A percentile compares a stretch with the other conserved stretches of the same genome.
Conservation (phyloP, 345 rosid genomes). For the Adansonia digitata region DNA sequence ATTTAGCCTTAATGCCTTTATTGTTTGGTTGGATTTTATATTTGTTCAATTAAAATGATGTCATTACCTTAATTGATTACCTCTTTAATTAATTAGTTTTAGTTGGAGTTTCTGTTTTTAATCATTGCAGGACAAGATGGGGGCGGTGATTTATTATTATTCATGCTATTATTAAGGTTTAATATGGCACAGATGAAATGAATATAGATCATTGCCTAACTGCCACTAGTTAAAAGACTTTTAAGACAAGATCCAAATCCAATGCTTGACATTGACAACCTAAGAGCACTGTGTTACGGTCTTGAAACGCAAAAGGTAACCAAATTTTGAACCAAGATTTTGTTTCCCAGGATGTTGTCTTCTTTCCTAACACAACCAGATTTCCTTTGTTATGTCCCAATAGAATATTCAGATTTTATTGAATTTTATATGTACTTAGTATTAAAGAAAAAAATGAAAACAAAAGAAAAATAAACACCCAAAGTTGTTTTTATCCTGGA, state of each 20-base stretch:
- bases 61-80: too few species aligned
- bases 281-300: background rate
- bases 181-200: background rate
- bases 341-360: background rate
- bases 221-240: background rate
- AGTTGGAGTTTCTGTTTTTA: background rate
- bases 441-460: too few species aligned
- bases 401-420: background rate
- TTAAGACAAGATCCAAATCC: too few species aligned
- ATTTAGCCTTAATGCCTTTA: too few species aligned
- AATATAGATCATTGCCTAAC: background rate
- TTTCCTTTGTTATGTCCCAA: background rate
- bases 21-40: too few species aligned
- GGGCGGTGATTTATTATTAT: background rate
- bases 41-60: too few species aligned
- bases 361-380: background rate
- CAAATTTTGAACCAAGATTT: constrained; percentile 1
- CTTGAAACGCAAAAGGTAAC: background rate
- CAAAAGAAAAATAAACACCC: background rate
- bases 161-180: background rate
- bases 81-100: background rate
- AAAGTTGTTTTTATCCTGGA: background rate
- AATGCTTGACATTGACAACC: background rate
- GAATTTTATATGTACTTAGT: background rate
- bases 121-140: background rate